phyloP scores from a whole-genome alignment of 2,329 filamentous ascomycete species.

The Calonectria pteridis region DNA sequence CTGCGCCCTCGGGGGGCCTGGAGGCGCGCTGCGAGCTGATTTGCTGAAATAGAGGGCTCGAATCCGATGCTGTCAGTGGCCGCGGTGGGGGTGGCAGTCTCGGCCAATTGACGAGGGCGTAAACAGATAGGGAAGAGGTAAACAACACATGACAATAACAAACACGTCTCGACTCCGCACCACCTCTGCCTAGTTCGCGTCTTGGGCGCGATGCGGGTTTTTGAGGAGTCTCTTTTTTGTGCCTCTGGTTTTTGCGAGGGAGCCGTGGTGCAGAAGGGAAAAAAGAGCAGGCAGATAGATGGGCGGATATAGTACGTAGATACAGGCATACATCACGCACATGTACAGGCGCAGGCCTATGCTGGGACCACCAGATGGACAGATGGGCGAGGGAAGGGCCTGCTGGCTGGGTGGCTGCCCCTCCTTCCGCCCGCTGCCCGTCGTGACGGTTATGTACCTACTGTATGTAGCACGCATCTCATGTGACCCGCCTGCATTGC shows the following conservation, averaged over 20 bases:
- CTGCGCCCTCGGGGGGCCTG: neutral
- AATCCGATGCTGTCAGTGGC: slow-evolving; percentile 3
- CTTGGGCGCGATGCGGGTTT: neutral
- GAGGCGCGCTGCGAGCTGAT: neutral
- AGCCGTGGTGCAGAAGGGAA: neutral
- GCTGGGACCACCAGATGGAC: neutral
- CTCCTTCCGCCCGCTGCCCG: neutral
- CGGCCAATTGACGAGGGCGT: neutral
- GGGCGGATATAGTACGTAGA: neutral
- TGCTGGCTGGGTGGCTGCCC: neutral
- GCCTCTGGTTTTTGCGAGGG: neutral
- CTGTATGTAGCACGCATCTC: neutral
- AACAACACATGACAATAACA: slow-evolving; percentile 26
- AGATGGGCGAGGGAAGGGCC: neutral
- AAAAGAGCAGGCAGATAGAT: neutral
- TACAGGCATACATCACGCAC: neutral
- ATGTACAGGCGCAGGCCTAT: neutral
- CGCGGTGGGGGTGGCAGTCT: slow-evolving; percentile 1
- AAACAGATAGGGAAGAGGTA: neutral
- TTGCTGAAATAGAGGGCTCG: neutral
- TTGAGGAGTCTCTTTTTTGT: neutral
- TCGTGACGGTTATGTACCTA: neutral
- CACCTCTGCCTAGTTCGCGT: slow-evolving; percentile 10
- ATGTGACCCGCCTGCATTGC: slow-evolving; percentile 11
- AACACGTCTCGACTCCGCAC: slow-evolving; percentile 19